These are phyloP conservation scores for Teunomyces atbi DNA, from an alignment of 805 yeast species.

Conservation along the genomic window DNA sequence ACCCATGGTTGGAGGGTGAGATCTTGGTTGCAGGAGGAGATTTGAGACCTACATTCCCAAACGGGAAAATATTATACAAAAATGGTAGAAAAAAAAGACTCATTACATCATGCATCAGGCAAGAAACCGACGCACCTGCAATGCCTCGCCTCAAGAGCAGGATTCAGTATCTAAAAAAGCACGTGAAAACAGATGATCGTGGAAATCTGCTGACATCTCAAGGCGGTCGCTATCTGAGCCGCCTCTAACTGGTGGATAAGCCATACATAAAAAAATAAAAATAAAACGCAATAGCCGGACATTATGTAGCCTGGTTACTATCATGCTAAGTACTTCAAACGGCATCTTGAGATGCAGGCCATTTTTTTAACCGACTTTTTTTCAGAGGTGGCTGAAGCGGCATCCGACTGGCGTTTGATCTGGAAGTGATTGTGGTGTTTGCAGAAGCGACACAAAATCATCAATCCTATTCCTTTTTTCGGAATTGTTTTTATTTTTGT, in stretches of 20 bases:
- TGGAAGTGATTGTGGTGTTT: not conserved
- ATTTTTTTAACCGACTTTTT: not conserved
- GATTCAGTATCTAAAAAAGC: not conserved
- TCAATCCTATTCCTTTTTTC: not conserved
- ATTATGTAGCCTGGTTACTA: not conserved
- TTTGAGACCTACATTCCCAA: not conserved
- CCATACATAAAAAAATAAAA: not conserved
- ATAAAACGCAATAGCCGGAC: not conserved
- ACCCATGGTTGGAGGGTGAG: no score
- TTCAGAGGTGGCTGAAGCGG: not conserved
- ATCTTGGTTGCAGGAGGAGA: no score
- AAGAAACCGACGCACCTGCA: not conserved
- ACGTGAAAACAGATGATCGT: conserved; percentile 1
- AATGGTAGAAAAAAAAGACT: not conserved
- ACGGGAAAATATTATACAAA: not conserved
- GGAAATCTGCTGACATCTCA: not conserved
- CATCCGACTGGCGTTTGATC: not conserved
- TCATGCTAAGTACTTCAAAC: no score
- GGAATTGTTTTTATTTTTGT: not conserved
- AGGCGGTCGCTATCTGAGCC: not conserved
- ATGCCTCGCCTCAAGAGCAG: not conserved
- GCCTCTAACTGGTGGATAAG: conserved; percentile 1
- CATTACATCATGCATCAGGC: not conserved
- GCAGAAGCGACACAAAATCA: not conserved
- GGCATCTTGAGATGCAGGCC: not conserved